phyloP scores from a whole-genome alignment of 2,329 filamentous ascomycete genomes.

The Diaporthe vexans region DNA sequence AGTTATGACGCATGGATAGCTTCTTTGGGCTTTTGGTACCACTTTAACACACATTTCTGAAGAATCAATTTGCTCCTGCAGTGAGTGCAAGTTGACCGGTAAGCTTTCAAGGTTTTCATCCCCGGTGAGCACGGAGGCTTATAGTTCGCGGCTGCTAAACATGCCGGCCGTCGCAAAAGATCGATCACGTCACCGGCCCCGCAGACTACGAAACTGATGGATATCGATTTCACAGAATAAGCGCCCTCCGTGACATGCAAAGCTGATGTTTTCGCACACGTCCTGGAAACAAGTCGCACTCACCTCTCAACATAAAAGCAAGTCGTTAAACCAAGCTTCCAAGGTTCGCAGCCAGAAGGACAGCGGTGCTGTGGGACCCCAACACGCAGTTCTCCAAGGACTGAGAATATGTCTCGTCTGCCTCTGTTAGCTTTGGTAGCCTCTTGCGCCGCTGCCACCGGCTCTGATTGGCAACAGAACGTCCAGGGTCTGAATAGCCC shows the following conservation, averaged over 20 bases:
- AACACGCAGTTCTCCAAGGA: not conserved
- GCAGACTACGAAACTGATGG: not conserved
- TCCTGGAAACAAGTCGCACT: not conserved
- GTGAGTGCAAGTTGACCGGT: not conserved
- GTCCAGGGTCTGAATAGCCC: not conserved
- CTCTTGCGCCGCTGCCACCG: slow-evolving; percentile 14
- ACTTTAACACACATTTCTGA: not conserved
- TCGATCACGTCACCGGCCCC: slow-evolving; percentile 41
- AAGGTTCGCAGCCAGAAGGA: not conserved
- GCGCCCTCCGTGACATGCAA: too few species aligned
- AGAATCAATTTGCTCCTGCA: not conserved
- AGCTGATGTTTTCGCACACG: not conserved
- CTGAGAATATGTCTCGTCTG: slow-evolving; percentile 12
- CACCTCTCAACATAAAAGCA: not conserved
- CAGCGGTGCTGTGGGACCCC: not conserved
- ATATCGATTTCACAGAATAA: not conserved
- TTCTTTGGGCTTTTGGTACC: not conserved
- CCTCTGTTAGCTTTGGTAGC: slow-evolving; percentile 22
- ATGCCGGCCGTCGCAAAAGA: not conserved
- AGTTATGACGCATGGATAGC: not conserved
- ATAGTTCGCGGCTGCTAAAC: not conserved
- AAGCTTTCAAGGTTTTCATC: not conserved
- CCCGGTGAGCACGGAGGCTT: slow-evolving; percentile 7
- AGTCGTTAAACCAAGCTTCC: not conserved
- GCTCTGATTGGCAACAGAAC: slow-evolving; percentile 24